Percentiles rank a stretch among this genome's conserved stretches.
phyloP scores from a whole-genome alignment of 805 yeast species.

The Candida sphagnicola region DNA sequence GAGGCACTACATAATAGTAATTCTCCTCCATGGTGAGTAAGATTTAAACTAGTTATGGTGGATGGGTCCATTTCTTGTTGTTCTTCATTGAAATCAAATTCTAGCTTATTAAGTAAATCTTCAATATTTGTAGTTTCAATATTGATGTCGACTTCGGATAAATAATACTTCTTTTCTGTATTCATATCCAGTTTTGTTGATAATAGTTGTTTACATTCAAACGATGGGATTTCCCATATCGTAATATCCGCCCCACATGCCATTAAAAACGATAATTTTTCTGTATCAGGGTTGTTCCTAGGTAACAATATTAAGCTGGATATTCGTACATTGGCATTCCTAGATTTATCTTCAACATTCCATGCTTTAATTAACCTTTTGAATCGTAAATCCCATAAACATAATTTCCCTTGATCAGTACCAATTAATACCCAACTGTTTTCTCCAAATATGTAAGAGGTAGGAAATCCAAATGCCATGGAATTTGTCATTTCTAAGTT shows the following conservation, averaged over 20 bases:
- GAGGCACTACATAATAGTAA: conserved; percentile 1
- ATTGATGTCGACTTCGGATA: conserved; percentile 18
- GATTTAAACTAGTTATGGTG: neutral
- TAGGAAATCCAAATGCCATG: conserved; percentile 60
- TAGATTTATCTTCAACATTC: conserved; percentile 38
- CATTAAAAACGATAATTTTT: conserved; percentile 1
- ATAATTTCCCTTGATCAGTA: conserved; percentile 67
- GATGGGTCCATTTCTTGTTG: conserved; percentile 9
- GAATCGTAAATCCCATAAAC: conserved; percentile 81
- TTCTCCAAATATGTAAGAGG: conserved; percentile 54
- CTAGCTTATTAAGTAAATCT: conserved; percentile 14
- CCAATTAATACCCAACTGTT: conserved; percentile 70
- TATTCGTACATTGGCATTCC: neutral
- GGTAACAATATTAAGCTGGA: conserved; percentile 1
- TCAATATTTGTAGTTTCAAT: conserved; percentile 12
- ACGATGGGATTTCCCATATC: conserved; percentile 70
- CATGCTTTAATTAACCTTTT: conserved; percentile 56
- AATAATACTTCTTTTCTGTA: conserved; percentile 18
- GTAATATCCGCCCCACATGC: conserved; percentile 55
- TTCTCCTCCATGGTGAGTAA: neutral
- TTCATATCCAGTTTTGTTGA: conserved; percentile 17
- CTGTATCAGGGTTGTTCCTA: neutral
- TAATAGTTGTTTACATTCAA: conserved; percentile 47
- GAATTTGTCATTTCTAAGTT: conserved; percentile 47
- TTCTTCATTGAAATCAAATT: conserved; percentile 15